A percentile compares a stretch with the other conserved stretches of the same genome.
Conservation (phyloP, 768 basidiomycete genomes). For the Russula lepida region DNA sequence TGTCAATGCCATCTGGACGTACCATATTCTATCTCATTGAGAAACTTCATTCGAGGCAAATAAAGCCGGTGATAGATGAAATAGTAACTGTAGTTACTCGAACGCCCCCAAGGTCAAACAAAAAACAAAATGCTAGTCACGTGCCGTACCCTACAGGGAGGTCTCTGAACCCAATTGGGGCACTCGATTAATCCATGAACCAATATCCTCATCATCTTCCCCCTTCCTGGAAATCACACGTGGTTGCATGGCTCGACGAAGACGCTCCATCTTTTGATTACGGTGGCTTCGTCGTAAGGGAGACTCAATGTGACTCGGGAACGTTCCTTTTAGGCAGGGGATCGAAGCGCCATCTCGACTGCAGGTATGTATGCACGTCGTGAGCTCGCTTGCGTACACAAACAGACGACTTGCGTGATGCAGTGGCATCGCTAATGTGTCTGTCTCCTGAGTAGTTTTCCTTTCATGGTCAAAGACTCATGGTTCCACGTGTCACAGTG, state of each 20-base stretch:
- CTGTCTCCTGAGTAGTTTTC: slow-evolving; percentile 24
- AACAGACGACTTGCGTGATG: slow-evolving; percentile 64
- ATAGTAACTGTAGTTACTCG: no score
- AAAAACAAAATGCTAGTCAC: no score
- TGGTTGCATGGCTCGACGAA: slow-evolving; percentile 23
- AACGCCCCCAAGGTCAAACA: no score
- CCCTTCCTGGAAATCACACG: not conserved
- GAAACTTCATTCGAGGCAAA: no score
- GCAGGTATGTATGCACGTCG: not conserved
- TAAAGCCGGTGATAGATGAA: no score
- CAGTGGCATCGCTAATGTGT: slow-evolving; percentile 96
- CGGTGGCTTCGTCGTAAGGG: not conserved
- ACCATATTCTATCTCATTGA: no score
- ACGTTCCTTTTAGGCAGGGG: not conserved
- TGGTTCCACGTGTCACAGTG: slow-evolving; percentile 44
- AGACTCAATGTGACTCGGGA: not conserved
- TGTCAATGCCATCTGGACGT: no score
- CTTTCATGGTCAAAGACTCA: not conserved
- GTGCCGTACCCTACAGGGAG: no score
- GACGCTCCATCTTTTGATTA: not conserved
- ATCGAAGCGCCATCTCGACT: not conserved
- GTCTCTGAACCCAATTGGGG: no score
- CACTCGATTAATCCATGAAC: no score
- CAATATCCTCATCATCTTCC: not conserved
- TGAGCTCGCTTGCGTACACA: not conserved